Evolutionary conservation across 441 rosid species (phyloP), one percentile per base, ranked within the genome.

Genomic region (Corymbia citriodora): DNA sequence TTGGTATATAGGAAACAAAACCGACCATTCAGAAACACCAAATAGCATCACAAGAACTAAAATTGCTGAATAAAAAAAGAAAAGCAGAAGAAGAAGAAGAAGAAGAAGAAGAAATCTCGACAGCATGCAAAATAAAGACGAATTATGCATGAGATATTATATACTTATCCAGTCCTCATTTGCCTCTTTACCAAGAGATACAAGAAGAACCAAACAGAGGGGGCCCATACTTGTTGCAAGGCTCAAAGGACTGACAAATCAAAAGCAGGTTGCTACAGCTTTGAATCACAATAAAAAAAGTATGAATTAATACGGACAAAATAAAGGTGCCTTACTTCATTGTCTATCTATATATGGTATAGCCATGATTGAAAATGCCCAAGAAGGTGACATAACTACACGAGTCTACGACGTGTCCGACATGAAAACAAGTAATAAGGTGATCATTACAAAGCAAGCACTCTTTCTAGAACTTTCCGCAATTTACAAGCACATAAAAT

Each of bases 151-250:
- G 89, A 93, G 90, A 33, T 10, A 9, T 79, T 91, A 74, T 89
- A 93, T 40, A 3, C 97, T 93, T 93, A 98, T 99, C 99, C 98
- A 97, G 92, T 97, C 99, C 96, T 98, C 99, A 91, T 96, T 97
- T 81, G 99, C 99, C 95, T 98, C 99, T 94, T 98, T 98, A 90
- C 97, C 92, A 90, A 98, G 99, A 93, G 99, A 98, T 90, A 97
- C 99, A 52, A 98, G 94, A 93, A 98, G 99, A 95, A 98, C 99
- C 96, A 98, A 81, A 92, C 94, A 94, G 92, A 98, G 94, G 21
- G 99, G 99, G 90, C 95, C 97, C 61, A 98, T 98, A 92, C 97
- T 98, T 87, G 99, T 98, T 87, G 97, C 94, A 83, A 99, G 99
- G 94, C 95, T 96, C 90, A 98, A 99, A 91, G 99, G 99, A 91